These are phyloP conservation scores for Noccaea caerulescens DNA, from an alignment of 345 rosid genomes.

Conservation along the genomic window DNA sequence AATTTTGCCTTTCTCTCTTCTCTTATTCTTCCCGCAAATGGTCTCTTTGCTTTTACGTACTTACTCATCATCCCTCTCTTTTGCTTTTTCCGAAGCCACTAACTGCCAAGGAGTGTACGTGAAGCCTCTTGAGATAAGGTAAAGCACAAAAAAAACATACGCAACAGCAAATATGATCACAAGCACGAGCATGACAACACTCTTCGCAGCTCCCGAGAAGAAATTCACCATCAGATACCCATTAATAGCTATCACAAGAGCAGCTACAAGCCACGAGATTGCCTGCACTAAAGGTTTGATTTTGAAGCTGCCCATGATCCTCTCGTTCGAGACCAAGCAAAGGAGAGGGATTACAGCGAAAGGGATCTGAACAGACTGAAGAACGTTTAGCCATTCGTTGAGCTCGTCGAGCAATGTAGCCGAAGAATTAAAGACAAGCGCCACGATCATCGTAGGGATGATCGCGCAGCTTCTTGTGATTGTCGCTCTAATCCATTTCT, in stretches of 20 bases:
- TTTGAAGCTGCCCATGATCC: conserved; percentile 81
- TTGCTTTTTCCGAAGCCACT: conserved; percentile 34
- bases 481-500: conserved; percentile 91
- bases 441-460: conserved; percentile 84
- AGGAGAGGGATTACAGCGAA: conserved; percentile 92
- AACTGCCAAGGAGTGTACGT: conserved; percentile 47
- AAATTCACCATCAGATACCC: conserved; percentile 82
- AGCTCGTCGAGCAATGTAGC: conserved; percentile 70
- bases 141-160: conserved; percentile 68
- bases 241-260: conserved; percentile 79
- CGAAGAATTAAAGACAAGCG: conserved; percentile 75
- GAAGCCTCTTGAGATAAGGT: conserved; percentile 62
- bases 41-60: conserved; percentile 6
- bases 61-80: conserved; percentile 37
- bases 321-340: conserved; percentile 85
- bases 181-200: conserved; percentile 42
- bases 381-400: conserved; percentile 93
- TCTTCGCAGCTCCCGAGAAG: conserved; percentile 66
- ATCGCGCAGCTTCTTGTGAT: conserved; percentile 92
- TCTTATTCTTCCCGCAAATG: not conserved
- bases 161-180: conserved; percentile 53
- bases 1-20: not conserved
- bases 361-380: conserved; percentile 90
- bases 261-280: conserved; percentile 84
- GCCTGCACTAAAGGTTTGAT: conserved; percentile 71